A percentile compares a stretch with the other conserved stretches of the same genome.
Evolutionary conservation across 2,329 filamentous ascomycete genomes (phyloP).

Genomic region (Juglanconis sp.): DNA sequence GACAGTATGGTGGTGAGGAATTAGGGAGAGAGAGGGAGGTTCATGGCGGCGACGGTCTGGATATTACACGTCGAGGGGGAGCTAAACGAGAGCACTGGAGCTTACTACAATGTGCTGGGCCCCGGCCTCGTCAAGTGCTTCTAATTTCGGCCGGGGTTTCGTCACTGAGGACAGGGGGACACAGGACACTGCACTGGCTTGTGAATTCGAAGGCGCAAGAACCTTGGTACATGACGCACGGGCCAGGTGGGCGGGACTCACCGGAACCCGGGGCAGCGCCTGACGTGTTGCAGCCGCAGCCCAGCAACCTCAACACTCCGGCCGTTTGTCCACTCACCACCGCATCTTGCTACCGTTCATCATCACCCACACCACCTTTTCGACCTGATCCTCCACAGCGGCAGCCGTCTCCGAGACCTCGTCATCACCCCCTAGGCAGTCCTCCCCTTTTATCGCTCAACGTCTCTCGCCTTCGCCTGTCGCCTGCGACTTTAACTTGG

Average conservation of each 20-base stretch:
- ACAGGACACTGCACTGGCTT: conserved; percentile 1
- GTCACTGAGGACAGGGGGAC: conserved; percentile 9
- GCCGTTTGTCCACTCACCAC: conserved; percentile 3
- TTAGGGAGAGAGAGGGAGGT: neutral
- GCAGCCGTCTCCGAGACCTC: conserved; percentile 5
- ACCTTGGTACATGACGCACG: neutral
- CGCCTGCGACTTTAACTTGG: neutral
- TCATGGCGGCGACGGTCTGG: neutral
- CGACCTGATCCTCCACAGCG: neutral
- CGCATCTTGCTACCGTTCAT: conserved; percentile 12
- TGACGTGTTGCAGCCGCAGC: conserved; percentile 9
- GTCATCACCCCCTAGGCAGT: conserved; percentile 15
- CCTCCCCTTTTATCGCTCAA: neutral
- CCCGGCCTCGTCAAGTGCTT: conserved; percentile 10
- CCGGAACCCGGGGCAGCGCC: conserved; percentile 2
- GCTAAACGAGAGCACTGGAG: conserved; percentile 5
- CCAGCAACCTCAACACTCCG: conserved; percentile 4
- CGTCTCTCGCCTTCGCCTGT: neutral
- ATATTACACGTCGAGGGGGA: neutral
- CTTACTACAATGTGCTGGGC: conserved; percentile 1
- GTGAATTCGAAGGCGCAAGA: neutral
- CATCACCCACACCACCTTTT: conserved; percentile 14
- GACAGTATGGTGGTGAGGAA: neutral
- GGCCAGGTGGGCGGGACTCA: neutral
- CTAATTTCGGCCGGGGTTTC: conserved; percentile 17